Percentiles rank a stretch among this genome's conserved stretches.
These are phyloP conservation scores for Geoglossum glabrum DNA, from an alignment of 495 filamentous ascomycete genomes.

Conservation along the genomic window DNA sequence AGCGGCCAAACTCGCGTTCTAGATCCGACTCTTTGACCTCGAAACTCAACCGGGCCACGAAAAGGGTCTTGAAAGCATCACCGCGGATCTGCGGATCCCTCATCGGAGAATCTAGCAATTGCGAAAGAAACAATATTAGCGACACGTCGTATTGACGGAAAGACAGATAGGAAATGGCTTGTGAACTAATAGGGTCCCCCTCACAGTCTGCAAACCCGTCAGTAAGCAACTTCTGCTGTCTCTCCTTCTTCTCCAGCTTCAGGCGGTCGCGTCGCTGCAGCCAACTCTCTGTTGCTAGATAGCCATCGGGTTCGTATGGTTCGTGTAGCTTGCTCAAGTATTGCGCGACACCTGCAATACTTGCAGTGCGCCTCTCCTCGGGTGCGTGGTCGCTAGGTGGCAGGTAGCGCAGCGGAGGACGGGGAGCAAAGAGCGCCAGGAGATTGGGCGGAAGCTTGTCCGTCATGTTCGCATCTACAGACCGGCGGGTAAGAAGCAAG, in stretches of 20 bases:
- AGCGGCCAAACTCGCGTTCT: conserved; percentile 85
- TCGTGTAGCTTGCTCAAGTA: conserved; percentile 49
- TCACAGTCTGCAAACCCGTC: conserved; percentile 53
- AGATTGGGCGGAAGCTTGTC: conserved; percentile 67
- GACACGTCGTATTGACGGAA: conserved; percentile 5
- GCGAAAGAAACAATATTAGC: neutral
- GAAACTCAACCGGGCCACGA: conserved; percentile 77
- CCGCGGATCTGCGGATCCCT: conserved; percentile 74
- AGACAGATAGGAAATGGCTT: neutral
- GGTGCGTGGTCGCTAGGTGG: conserved; percentile 66
- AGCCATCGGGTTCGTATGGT: conserved; percentile 25
- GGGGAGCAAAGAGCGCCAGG: conserved; percentile 80
- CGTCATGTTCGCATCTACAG: conserved; percentile 3
- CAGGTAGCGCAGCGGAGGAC: conserved; percentile 78
- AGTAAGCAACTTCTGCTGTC: conserved; percentile 36
- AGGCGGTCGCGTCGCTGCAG: conserved; percentile 63
- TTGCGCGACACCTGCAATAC: conserved; percentile 49
- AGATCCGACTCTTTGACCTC: conserved; percentile 75
- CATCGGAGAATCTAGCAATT: conserved; percentile 37
- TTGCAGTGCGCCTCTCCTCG: conserved; percentile 54
- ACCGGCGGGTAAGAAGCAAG: no score
- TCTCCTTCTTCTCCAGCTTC: conserved; percentile 55
- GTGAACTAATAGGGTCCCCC: conserved; percentile 16
- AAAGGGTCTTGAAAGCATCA: conserved; percentile 87
- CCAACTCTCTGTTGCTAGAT: conserved; percentile 79